phyloP scores from a whole-genome alignment of 768 basidiomycete genomes.

The Amanita subjunquillea region DNA sequence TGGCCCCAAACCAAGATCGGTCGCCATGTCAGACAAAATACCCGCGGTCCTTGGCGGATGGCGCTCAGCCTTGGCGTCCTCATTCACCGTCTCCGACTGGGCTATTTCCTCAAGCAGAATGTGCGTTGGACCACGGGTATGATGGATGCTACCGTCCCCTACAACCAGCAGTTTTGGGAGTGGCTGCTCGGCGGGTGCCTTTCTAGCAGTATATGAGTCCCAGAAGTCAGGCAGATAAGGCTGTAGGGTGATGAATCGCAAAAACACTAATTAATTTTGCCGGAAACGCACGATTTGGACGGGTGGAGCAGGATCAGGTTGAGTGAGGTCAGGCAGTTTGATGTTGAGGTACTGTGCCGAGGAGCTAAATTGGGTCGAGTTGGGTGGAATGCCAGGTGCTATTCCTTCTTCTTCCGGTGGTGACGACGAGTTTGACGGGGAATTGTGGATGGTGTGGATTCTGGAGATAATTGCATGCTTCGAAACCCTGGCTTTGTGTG shows the following conservation, averaged over 20 bases:
- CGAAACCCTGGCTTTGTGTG: slow-evolving; percentile 38
- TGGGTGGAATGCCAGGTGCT: slow-evolving; percentile 33
- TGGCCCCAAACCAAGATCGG: slow-evolving; percentile 34
- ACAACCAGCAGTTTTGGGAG: slow-evolving; percentile 36
- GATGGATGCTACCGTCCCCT: slow-evolving; percentile 26
- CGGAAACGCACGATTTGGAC: slow-evolving; percentile 49
- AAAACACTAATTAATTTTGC: slow-evolving; percentile 1
- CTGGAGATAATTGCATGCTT: slow-evolving; percentile 47
- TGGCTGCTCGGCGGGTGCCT: slow-evolving; percentile 12
- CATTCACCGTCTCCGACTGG: slow-evolving; percentile 5
- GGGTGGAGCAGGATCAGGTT: slow-evolving; percentile 27
- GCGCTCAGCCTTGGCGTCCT: slow-evolving; percentile 7
- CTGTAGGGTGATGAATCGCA: slow-evolving; percentile 14
- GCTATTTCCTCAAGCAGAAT: slow-evolving; percentile 18
- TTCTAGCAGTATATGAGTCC: slow-evolving; percentile 21
- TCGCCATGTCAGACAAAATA: slow-evolving; percentile 33
- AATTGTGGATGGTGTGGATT: slow-evolving; percentile 22
- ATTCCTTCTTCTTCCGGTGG: slow-evolving; percentile 19
- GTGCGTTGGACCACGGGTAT: slow-evolving; percentile 27
- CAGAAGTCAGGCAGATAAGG: slow-evolving; percentile 38
- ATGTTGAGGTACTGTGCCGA: slow-evolving; percentile 32
- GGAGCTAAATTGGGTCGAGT: slow-evolving; percentile 9
- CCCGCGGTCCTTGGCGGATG: slow-evolving; percentile 16
- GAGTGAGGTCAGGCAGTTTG: slow-evolving; percentile 45
- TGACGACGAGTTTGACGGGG: not conserved